phyloP scores from a whole-genome alignment of 345 rosid species.

The Leavenworthia alabamica region DNA sequence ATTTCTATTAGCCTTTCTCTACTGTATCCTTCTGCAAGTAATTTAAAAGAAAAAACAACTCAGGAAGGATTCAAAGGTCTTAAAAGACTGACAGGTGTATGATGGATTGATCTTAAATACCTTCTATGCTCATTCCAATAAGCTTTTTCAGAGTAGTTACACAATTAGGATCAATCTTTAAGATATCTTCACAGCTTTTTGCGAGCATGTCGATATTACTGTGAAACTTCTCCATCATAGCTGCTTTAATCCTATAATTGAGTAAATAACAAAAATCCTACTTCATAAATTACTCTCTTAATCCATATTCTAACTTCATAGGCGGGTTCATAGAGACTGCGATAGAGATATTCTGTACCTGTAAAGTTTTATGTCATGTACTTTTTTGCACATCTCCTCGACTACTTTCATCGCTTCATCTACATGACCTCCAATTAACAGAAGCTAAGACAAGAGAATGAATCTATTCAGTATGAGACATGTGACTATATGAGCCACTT shows the following conservation, averaged over 20 bases:
- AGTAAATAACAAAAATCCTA: not conserved
- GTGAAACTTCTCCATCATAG: conserved; percentile 50
- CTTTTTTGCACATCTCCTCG: conserved; percentile 42
- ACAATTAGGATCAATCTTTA: conserved; percentile 72
- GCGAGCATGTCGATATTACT: conserved; percentile 35
- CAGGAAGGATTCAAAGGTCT: not conserved
- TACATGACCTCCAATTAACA: conserved; percentile 60
- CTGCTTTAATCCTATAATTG: conserved; percentile 49
- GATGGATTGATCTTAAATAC: conserved; percentile 20
- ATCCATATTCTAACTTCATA: not conserved
- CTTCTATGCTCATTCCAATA: conserved; percentile 50
- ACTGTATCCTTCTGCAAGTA: conserved; percentile 49
- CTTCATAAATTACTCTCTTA: conserved; percentile 4
- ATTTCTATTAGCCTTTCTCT: conserved; percentile 53
- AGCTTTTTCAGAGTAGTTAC: conserved; percentile 49
- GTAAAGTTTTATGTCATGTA: conserved; percentile 41
- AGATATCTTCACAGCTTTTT: conserved; percentile 52
- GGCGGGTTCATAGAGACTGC: not conserved
- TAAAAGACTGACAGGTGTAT: too few relatives aligned
- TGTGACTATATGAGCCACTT: not conserved
- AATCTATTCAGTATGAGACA: not conserved
- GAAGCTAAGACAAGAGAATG: conserved; percentile 34
- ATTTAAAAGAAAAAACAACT: not conserved
- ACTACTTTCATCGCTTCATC: conserved; percentile 55
- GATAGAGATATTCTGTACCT: conserved; percentile 40